Evolutionary conservation across 2,329 filamentous ascomycete species (phyloP).

Genomic region (Beauveria pseudobassiana): DNA sequence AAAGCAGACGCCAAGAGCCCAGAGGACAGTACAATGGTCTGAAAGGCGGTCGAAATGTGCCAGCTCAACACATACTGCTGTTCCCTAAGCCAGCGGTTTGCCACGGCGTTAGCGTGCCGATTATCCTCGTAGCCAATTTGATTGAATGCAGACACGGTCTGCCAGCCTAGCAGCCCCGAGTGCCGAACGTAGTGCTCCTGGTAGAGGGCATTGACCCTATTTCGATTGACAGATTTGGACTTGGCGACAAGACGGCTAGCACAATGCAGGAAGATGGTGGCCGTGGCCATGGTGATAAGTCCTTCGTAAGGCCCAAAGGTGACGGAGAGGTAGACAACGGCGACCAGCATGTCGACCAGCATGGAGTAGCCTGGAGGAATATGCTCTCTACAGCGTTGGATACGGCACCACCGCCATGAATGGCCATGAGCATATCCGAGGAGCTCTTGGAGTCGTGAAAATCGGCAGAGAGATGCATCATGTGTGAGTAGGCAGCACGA

Average conservation of each 20-base stretch:
- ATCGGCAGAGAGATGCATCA: slow-evolving; percentile 53
- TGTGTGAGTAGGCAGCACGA: slow-evolving; percentile 49
- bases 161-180: slow-evolving; percentile 51
- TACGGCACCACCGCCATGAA: slow-evolving; percentile 45
- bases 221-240: slow-evolving; percentile 41
- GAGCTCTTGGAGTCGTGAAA: slow-evolving; percentile 55
- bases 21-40: slow-evolving; percentile 57
- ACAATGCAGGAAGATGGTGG: slow-evolving; percentile 47
- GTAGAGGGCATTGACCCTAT: slow-evolving; percentile 45
- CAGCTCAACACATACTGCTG: slow-evolving; percentile 35
- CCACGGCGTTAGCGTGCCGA: slow-evolving; percentile 44
- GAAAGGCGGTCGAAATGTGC: slow-evolving; percentile 45
- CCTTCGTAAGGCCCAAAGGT: slow-evolving; percentile 55
- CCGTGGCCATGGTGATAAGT: slow-evolving; percentile 53
- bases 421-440: slow-evolving; percentile 50
- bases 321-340: slow-evolving; percentile 51
- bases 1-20: slow-evolving; percentile 60
- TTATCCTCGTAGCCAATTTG: slow-evolving; percentile 49
- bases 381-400: slow-evolving; percentile 51
- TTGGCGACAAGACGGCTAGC: slow-evolving; percentile 43
- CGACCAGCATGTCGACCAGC: slow-evolving; percentile 52
- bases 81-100: slow-evolving; percentile 30
- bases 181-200: slow-evolving; percentile 49
- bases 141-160: slow-evolving; percentile 53
- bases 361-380: slow-evolving; percentile 50